These are phyloP conservation scores for Ceratocystis cubensis DNA, from an alignment of 2,329 filamentous ascomycete genomes.

Conservation along the genomic window DNA sequence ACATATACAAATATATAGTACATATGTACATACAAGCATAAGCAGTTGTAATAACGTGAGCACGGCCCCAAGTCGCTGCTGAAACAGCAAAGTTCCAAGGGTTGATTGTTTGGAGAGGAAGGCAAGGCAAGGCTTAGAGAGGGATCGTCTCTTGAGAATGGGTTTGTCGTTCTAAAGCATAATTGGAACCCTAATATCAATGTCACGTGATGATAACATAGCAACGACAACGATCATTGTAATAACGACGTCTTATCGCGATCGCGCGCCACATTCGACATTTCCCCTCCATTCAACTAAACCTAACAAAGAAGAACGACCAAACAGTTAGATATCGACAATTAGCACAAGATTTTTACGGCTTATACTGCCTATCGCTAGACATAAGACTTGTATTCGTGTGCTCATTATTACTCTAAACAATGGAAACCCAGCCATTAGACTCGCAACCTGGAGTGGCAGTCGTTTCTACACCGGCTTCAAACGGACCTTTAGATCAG, in stretches of 20 bases:
- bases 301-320: not conserved
- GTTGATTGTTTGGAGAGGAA: not conserved
- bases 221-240: not conserved
- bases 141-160: not conserved
- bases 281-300: not conserved
- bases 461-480: not conserved
- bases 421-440: not conserved
- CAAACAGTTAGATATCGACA: not conserved
- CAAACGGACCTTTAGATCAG: not conserved
- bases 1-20: not conserved
- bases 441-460: not conserved
- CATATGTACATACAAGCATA: not conserved
- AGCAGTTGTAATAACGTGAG: not conserved
- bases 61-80: not conserved
- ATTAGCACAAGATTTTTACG: not conserved
- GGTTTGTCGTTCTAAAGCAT: not conserved
- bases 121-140: not conserved
- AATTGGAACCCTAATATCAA: accelerated
- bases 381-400: not conserved
- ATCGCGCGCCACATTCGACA: not conserved
- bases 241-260: not conserved
- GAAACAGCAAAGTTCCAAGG: not conserved
- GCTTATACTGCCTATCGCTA: not conserved
- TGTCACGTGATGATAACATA: not conserved
- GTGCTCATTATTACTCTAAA: not conserved